A percentile compares a stretch with the other conserved stretches of the same genome.
These are phyloP conservation scores for Geranium rotundifolium DNA, from an alignment of 345 rosid genomes.

Conservation along the genomic window DNA sequence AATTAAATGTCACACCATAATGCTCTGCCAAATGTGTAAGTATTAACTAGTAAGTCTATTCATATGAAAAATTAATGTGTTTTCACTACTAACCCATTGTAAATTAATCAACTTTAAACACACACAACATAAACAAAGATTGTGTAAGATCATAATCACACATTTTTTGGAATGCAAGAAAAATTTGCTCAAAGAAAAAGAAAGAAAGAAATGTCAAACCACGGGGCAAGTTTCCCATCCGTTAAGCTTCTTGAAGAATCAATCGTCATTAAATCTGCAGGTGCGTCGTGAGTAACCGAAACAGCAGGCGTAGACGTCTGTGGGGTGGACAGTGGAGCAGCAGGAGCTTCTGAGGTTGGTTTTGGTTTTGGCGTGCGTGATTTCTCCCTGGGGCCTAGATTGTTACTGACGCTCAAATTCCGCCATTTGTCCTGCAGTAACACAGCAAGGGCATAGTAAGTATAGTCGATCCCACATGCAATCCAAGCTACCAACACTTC, in stretches of 20 bases:
- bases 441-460: neutral
- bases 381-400: constrained; percentile 48
- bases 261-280: constrained; percentile 16
- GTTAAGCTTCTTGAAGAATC: constrained; percentile 17
- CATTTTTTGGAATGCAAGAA: neutral
- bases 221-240: constrained; percentile 25
- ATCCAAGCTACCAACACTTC: neutral
- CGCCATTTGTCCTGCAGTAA: constrained; percentile 79
- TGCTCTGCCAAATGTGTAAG: too few relatives aligned
- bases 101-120: neutral
- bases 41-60: too few relatives aligned
- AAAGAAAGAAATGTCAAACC: constrained; percentile 18
- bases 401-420: constrained; percentile 57
- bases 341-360: constrained; percentile 24
- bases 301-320: constrained; percentile 14
- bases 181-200: neutral
- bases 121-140: neutral
- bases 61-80: neutral
- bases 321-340: constrained; percentile 10
- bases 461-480: neutral
- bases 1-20: too few relatives aligned
- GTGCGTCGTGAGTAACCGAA: constrained; percentile 13
- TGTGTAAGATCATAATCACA: neutral
- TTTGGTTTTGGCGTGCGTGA: constrained; percentile 38
- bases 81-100: neutral